Percentiles rank a stretch among this genome's conserved stretches.
These are phyloP conservation scores for Auriscalpium vulgare DNA, from an alignment of 768 basidiomycete species.

Conservation along the genomic window DNA sequence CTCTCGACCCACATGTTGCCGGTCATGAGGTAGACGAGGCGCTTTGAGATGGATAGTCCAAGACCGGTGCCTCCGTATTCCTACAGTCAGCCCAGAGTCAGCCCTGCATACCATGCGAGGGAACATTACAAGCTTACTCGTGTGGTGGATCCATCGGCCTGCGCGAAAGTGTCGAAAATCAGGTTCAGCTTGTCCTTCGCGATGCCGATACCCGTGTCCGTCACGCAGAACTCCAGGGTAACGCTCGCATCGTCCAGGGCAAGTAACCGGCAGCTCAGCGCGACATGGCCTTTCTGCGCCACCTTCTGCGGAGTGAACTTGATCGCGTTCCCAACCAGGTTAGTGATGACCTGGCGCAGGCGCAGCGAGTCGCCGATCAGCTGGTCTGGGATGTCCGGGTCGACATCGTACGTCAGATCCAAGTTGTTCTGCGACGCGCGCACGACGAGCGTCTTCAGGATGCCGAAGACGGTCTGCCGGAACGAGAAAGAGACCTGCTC, in stretches of 20 bases:
- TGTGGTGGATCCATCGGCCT: slow-evolving; percentile 97
- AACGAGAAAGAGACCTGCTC: slow-evolving; percentile 98
- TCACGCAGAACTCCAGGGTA: slow-evolving; percentile 93
- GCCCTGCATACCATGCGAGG: slow-evolving; percentile 5
- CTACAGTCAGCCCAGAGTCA: slow-evolving; percentile 26
- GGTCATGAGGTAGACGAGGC: slow-evolving; percentile 93
- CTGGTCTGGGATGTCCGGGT: slow-evolving; percentile 92
- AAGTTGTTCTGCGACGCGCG: slow-evolving; percentile 95
- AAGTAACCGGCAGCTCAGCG: slow-evolving; percentile 75
- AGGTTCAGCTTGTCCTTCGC: slow-evolving; percentile 96
- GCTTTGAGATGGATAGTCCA: slow-evolving; percentile 94
- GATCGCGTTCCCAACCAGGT: slow-evolving; percentile 92
- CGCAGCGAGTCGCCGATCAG: slow-evolving; percentile 95
- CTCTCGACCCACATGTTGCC: slow-evolving; percentile 99
- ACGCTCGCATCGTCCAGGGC: slow-evolving; percentile 76
- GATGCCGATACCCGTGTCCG: slow-evolving; percentile 97
- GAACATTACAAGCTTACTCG: slow-evolving; percentile 41
- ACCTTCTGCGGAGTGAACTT: slow-evolving; percentile 89
- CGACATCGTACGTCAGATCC: slow-evolving; percentile 93
- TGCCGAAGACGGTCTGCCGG: slow-evolving; percentile 94
- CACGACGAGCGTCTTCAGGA: slow-evolving; percentile 95
- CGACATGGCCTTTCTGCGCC: slow-evolving; percentile 79
- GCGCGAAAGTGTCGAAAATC: slow-evolving; percentile 98
- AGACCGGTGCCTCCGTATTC: slow-evolving; percentile 98
- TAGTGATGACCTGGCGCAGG: slow-evolving; percentile 91